Evolutionary conservation across 2,329 filamentous ascomycete species (phyloP).

Genomic region (Alternaria novae-zelandiae): DNA sequence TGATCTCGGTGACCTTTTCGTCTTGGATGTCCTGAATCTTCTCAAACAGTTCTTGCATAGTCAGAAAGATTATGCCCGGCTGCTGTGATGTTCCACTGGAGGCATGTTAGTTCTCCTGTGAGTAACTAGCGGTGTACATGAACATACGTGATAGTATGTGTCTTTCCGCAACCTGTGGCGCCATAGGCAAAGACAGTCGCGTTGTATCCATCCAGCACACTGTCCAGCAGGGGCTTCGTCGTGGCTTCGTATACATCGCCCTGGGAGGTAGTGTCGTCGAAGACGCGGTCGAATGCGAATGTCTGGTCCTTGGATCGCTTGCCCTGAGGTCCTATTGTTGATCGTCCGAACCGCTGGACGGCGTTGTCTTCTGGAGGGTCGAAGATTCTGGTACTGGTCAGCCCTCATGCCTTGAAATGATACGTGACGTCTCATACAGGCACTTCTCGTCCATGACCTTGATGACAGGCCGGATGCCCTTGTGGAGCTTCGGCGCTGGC

Average conservation of each 20-base stretch:
- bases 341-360: constrained; percentile 84
- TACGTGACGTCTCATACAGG: constrained; percentile 66
- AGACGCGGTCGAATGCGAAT: constrained; percentile 94
- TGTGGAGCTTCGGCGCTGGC: constrained; percentile 83
- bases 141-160: constrained; percentile 79
- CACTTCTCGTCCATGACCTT: constrained; percentile 97
- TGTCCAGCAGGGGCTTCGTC: constrained; percentile 87
- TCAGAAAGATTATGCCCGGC: constrained; percentile 97
- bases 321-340: constrained; percentile 72
- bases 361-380: constrained; percentile 96
- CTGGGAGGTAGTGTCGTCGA: constrained; percentile 93
- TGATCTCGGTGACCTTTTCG: constrained; percentile 88
- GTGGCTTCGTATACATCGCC: constrained; percentile 95
- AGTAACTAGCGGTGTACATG: background rate
- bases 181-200: constrained; percentile 98
- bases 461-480: constrained; percentile 88
- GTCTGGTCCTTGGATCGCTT: constrained; percentile 98
- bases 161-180: constrained; percentile 97
- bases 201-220: constrained; percentile 96
- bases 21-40: constrained; percentile 85
- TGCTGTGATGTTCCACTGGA: constrained; percentile 78
- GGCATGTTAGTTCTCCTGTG: constrained; percentile 21
- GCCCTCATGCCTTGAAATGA: constrained; percentile 8
- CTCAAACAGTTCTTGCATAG: constrained; percentile 98
- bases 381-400: constrained; percentile 73